Evolutionary conservation across 2,329 filamentous ascomycete genomes (phyloP), one percentile per base, ranked within the genome.

Genomic region (Eutypa lata): DNA sequence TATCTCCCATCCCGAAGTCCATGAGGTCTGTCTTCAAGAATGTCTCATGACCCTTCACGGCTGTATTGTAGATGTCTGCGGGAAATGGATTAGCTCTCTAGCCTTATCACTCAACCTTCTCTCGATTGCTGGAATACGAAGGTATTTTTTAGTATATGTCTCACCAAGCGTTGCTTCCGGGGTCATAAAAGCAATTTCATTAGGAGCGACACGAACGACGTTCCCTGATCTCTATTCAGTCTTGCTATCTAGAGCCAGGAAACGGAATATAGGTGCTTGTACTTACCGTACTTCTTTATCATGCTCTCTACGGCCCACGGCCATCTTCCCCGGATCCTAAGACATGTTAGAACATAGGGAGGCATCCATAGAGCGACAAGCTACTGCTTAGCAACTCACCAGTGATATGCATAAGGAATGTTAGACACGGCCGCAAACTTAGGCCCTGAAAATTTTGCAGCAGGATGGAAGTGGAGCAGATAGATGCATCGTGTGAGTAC

Each of bases 11-110:
- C 13, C 56, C 59, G 42, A 54, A 55, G 33, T 61, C 54, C 56
- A 55, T 54, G 2, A 59, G n/a, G 33, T 59, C 52, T 13, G 59
- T 61, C 42, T 60, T 61, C 3, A 55, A 7, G 16, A 46, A 61
- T n/a, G 40, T 50, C 16, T 61, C 57, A 14, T 56, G 48, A 33
- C 48, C 40, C 16, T 52, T 57, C 6, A 43, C 22, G 1, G 52
- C 28, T 13, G 59, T 16, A 19, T 18, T 40, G 40, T 53, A 51
- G 7, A 61, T 60, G 45, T 60, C 56, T 54, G 24, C 33, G 6
- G 14, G 18, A 19, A 16, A 47, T 26, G 3, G 6, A 16, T 47
- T 14, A 19, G 31, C 28, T 7, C 35, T 38, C 4, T 38, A 7
- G 13, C 4, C 13, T 8, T 7, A 11, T 47, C 45, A 10, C 6